phyloP scores from a whole-genome alignment of 1,284 basidiomycete species.

The Sporisorium iseilematis-ciliati region DNA sequence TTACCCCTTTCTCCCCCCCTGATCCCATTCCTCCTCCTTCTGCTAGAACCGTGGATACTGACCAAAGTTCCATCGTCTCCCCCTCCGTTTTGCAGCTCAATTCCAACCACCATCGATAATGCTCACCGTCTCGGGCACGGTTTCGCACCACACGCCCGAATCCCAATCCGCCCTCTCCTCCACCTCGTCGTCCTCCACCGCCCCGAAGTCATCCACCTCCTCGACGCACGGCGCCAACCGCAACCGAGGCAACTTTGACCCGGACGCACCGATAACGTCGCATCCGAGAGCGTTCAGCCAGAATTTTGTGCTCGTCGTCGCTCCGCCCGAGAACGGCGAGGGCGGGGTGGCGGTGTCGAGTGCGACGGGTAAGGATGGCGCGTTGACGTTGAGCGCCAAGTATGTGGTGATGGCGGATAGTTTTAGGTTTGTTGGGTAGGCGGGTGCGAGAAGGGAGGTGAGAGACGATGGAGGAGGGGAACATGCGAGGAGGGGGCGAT shows the following conservation, averaged over 20 bases:
- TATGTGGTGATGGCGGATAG: conserved; percentile 65
- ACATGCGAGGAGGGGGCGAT: no score
- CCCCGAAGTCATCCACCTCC: conserved; percentile 53
- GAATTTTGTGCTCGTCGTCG: conserved; percentile 61
- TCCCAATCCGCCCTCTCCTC: conserved; percentile 43
- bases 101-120: conserved; percentile 56
- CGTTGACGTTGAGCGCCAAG: conserved; percentile 40
- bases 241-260: conserved; percentile 47
- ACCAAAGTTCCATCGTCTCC: not conserved
- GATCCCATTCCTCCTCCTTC: not conserved
- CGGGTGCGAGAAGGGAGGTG: not conserved
- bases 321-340: conserved; percentile 12
- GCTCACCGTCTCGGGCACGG: conserved; percentile 60
- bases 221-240: conserved; percentile 42
- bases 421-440: conserved; percentile 62
- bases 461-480: not conserved
- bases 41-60: conserved; percentile 4
- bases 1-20: not conserved
- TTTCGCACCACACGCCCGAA: conserved; percentile 66
- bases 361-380: conserved; percentile 37
- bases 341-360: conserved; percentile 30
- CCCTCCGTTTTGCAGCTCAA: conserved; percentile 24
- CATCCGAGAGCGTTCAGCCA: conserved; percentile 62
- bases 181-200: conserved; percentile 37
- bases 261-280: conserved; percentile 57